Evolutionary conservation across 805 yeast genomes (phyloP), one percentile per base, ranked within the genome.

Genomic region (Starmerella bombicola): DNA sequence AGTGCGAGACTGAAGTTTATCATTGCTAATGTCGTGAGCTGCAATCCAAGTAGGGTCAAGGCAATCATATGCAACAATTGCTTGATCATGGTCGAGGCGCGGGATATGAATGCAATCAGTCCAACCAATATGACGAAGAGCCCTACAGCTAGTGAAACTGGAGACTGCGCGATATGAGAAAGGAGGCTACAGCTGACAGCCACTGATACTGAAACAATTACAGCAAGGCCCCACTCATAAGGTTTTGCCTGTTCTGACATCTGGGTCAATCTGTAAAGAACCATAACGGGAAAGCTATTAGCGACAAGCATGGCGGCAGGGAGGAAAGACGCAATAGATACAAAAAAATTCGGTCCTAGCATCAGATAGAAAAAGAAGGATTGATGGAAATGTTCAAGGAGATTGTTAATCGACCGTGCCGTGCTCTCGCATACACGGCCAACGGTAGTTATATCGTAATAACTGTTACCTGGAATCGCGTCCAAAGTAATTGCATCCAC

Each of bases 301-400:
- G 91, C 80, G 4, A 80, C 60, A 5, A 81, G 63, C 35, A 79
- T 77, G 0, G 93, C 94, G 3, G 88, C 67, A 1, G 97, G 97
- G 38, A 91, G 64, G 57, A 88, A 91, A 16, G 93, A 83, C 3
- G 95, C 96, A 48, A 91, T 86, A 4, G 95, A 83, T 15, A 91
- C 94, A 64, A 91, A 91, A 43, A 70, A 60, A 42, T 69, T 64
- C 19, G 96, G 93, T 0, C 83, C 73, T 37, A 91, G 60, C 62
- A 91, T 58, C 50, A 88, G 68, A 62, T 88, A 91, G 56, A 86
- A 91, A 67, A 91, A 91, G 55, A 85, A 91, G 1, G 95, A 83
- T 61, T 91, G 99, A 61, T 91, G 99, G 61, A 88, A 88, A 58
- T 88, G 93, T 59, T 91, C 99, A 29, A 88, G 66, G 50, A 91